Evolutionary conservation across 2,329 filamentous ascomycete species (phyloP), one percentile per base, ranked within the genome.

Genomic region (Chrysoporthe deuterocubensis): DNA sequence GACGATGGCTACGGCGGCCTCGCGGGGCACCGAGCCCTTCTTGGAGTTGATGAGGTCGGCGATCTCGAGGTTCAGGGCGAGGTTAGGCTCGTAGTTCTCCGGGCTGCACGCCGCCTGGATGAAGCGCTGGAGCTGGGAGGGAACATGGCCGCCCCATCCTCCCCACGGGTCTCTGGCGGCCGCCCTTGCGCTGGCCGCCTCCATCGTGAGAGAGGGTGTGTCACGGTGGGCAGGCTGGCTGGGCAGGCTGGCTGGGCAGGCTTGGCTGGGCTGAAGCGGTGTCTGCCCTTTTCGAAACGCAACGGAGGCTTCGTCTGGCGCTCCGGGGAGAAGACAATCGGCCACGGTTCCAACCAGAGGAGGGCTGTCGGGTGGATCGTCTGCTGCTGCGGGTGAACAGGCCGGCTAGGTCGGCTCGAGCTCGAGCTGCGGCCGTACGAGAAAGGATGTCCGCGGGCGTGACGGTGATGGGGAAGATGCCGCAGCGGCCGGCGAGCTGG

Each of bases 1-100:
- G 74, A 97, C 95, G 72, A 98, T 97, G 71, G 94, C 89, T 72
- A 96, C 89, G 70, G 95, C 95, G 61, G 95, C 94, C 86, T 99
- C 96, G 76, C 96, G 93, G 71, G 96, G 96, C 82, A 94, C 91
- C 80, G 91, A 93, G 76, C 95, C 95, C 83, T 98, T 98, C 84
- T 98, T 99, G 76, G 90, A 91, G 81, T 99, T 99, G 84, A 99
- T 92, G 75, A 98, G 83, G 82, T 99, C 96, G 75, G 94, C 86
- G 75, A 99, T 97, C 85, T 99, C 96, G 78, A 99, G 92, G 77
- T 96, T 96, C 71, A 99, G 84, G 68, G 94, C 96, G 66, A 99
- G 90, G 78, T 99, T 98, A 71, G 96, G 95, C 83, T 99, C 96
- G 84, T 94, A 97, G 83, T 98, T 97, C 79, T 97, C 92, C 63